These are phyloP conservation scores for Trichoderma cornu-damae DNA, from an alignment of 2,329 filamentous ascomycete genomes.

Conservation along the genomic window DNA sequence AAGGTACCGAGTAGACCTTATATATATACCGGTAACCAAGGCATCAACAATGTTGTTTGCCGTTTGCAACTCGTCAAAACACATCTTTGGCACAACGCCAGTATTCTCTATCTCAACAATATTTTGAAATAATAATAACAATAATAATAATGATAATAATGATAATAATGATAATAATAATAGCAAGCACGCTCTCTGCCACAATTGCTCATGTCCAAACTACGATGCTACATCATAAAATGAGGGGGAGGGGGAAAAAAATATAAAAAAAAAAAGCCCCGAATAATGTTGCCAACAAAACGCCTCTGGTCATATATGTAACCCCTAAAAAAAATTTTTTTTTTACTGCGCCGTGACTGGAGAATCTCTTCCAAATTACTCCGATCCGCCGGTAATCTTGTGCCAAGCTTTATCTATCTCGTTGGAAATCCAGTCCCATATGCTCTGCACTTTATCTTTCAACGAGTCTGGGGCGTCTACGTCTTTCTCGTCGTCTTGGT, in stretches of 20 bases:
- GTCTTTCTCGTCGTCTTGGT: slow-evolving; percentile 20
- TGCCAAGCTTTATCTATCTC: slow-evolving; percentile 45
- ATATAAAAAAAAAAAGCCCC: background rate
- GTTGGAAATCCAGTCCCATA: slow-evolving; percentile 50
- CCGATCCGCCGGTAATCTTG: slow-evolving; percentile 34
- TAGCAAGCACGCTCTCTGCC: background rate
- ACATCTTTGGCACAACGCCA: too few relatives aligned
- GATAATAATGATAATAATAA: background rate
- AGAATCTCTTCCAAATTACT: background rate
- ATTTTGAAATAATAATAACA: too few relatives aligned
- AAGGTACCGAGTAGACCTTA: too few relatives aligned
- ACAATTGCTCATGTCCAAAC: background rate
- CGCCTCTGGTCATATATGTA: slow-evolving; percentile 3
- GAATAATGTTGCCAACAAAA: background rate
- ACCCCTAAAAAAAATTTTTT: too few relatives aligned
- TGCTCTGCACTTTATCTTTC: slow-evolving; percentile 32
- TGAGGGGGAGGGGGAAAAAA: background rate
- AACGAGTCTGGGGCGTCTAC: slow-evolving; percentile 25
- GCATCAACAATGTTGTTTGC: too few relatives aligned
- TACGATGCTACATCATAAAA: background rate
- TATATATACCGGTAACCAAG: too few relatives aligned
- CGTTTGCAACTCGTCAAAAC: too few relatives aligned
- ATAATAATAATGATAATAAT: too few relatives aligned
- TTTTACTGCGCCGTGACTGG: too few relatives aligned
- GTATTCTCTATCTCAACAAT: too few relatives aligned